Evolutionary conservation across 2,329 filamentous ascomycete species (phyloP).

Genomic region (Sporothrix brunneoviolacea): DNA sequence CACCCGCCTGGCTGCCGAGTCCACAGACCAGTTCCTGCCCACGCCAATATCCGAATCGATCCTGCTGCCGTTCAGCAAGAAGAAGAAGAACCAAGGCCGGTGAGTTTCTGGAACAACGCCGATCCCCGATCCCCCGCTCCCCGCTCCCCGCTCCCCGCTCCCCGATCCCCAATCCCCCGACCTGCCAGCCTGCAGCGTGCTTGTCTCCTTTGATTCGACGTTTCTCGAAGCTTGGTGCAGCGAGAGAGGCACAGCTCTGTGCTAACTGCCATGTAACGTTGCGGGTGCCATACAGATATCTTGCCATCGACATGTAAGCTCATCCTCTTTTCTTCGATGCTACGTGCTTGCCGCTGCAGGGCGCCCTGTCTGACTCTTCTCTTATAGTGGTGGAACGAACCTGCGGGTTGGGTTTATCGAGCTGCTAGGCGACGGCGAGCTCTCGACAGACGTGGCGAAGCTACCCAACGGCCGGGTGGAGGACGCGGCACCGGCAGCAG

Average conservation of each 20-base stretch:
- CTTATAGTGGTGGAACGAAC: conserved; percentile 58
- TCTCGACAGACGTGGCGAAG: not conserved
- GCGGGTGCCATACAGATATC: conserved; percentile 37
- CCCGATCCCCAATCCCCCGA: too few species aligned
- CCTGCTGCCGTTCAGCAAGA: conserved; percentile 37
- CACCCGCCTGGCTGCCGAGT: conserved; percentile 43
- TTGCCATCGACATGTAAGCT: conserved; percentile 60
- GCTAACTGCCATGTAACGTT: conserved; percentile 16
- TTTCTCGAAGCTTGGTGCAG: not conserved
- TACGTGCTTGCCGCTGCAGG: not conserved
- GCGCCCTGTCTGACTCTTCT: conserved; percentile 19
- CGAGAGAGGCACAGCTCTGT: not conserved
- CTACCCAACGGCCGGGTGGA: conserved; percentile 16
- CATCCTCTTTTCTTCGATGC: not conserved
- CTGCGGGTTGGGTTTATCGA: conserved; percentile 63
- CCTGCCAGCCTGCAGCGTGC: not conserved
- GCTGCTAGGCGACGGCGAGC: conserved; percentile 34
- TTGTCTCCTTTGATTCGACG: not conserved
- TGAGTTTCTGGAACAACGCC: too few species aligned
- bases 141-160: too few species aligned
- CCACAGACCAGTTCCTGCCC: conserved; percentile 49
- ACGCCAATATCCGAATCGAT: conserved; percentile 57
- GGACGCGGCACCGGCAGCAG: conserved; percentile 1
- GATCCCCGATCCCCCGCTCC: too few species aligned
- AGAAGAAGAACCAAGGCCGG: conserved; percentile 38